Conservation (phyloP, 2,329 filamentous ascomycete species). For the Nothophoma quercina region DNA sequence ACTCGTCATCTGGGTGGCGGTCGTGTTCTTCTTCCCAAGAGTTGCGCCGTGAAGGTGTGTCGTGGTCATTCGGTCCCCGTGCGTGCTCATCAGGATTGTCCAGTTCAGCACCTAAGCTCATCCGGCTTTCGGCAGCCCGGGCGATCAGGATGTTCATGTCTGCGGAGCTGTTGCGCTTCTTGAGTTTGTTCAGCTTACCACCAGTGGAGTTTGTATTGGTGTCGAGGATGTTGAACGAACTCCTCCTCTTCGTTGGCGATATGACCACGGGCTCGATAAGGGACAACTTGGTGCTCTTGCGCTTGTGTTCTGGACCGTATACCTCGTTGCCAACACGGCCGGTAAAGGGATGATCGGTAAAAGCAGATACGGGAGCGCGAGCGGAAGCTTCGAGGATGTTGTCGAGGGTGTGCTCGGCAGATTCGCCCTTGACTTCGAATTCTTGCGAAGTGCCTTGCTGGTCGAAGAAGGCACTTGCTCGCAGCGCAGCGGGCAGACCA, state of each 20-base stretch:
- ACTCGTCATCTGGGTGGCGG: conserved; percentile 31
- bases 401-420: conserved; percentile 87
- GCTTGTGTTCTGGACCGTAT: conserved; percentile 63
- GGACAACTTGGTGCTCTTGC: conserved; percentile 52
- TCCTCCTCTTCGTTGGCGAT: conserved; percentile 44
- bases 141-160: conserved; percentile 46
- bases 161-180: conserved; percentile 51
- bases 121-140: conserved; percentile 43
- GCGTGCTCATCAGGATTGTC: conserved; percentile 42
- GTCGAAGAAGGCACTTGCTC: conserved; percentile 93
- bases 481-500: conserved; percentile 79
- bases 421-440: conserved; percentile 71
- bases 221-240: conserved; percentile 48
- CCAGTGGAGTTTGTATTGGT: conserved; percentile 48
- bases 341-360: conserved; percentile 86
- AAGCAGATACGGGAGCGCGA: conserved; percentile 85
- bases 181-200: conserved; percentile 50
- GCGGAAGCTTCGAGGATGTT: conserved; percentile 91
- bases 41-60: conserved; percentile 20
- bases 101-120: conserved; percentile 47
- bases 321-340: conserved; percentile 78
- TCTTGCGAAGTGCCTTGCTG: conserved; percentile 63
- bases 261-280: conserved; percentile 30
- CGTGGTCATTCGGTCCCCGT: conserved; percentile 44
- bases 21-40: conserved; percentile 54